A percentile compares a stretch with the other conserved stretches of the same genome.
Conservation (phyloP, 2,329 filamentous ascomycete species). For the Penicillium sp. region DNA sequence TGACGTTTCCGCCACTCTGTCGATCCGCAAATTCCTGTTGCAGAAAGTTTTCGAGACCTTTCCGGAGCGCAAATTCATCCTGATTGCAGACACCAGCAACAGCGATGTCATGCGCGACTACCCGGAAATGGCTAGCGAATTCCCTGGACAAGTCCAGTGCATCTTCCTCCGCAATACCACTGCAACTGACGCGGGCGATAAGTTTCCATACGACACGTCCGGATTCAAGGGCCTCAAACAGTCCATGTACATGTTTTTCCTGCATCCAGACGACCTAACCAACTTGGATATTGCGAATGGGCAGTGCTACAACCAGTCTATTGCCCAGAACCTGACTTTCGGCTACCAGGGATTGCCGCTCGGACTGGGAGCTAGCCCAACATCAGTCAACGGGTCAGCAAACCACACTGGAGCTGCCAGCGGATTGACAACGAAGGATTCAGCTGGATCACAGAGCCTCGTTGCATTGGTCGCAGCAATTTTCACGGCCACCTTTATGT, state of each 20-base stretch:
- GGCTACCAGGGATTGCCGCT: conserved; percentile 54
- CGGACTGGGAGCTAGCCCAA: conserved; percentile 9
- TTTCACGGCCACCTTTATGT: conserved; percentile 11
- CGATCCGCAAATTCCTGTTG: conserved; percentile 67
- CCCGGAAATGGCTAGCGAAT: conserved; percentile 60
- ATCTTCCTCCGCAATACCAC: conserved; percentile 74
- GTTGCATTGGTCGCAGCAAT: conserved; percentile 8
- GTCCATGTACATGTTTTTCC: conserved; percentile 75
- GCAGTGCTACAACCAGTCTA: conserved; percentile 62
- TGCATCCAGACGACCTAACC: conserved; percentile 64
- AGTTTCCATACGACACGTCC: conserved; percentile 71
- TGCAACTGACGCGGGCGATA: conserved; percentile 63
- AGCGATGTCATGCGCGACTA: conserved; percentile 68
- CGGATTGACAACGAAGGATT: conserved; percentile 3
- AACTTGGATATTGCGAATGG: conserved; percentile 65
- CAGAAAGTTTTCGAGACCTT: conserved; percentile 72
- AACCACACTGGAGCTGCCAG: conserved; percentile 19
- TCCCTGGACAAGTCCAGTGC: conserved; percentile 70
- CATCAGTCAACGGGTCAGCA: conserved; percentile 14
- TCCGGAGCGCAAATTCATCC: conserved; percentile 69
- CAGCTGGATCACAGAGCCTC: conserved; percentile 3
- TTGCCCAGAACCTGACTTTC: conserved; percentile 72
- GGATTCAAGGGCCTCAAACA: conserved; percentile 67
- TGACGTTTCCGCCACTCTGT: conserved; percentile 68
- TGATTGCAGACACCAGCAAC: conserved; percentile 74